phyloP scores from a whole-genome alignment of 2,329 filamentous ascomycete species.

The Piedraia hortae region DNA sequence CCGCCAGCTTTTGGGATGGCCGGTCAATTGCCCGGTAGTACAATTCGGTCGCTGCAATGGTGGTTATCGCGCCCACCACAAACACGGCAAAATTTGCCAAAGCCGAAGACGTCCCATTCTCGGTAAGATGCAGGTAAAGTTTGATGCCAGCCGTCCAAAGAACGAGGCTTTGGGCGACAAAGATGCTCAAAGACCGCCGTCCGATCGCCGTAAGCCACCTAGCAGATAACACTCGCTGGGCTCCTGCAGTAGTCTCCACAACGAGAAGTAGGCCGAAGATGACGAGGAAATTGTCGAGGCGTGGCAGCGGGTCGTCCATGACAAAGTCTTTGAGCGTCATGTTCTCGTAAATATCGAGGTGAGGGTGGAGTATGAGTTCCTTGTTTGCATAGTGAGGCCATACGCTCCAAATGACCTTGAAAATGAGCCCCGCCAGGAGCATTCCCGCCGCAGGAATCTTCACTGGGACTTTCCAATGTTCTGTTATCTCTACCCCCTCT shows the following conservation, averaged over 20 bases:
- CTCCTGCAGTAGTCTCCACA: conserved; percentile 4
- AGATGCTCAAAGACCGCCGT: conserved; percentile 10
- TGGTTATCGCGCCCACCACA: conserved; percentile 4
- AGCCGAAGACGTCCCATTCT: conserved; percentile 3
- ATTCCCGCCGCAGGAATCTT: conserved; percentile 3
- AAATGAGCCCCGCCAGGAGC: conserved; percentile 4
- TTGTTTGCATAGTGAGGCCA: conserved; percentile 7
- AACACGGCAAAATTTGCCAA: conserved; percentile 8
- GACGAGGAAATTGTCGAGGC: conserved; percentile 9
- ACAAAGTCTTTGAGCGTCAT: conserved; percentile 3
- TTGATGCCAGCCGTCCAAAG: conserved; percentile 10
- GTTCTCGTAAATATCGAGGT: conserved; percentile 6
- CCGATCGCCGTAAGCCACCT: conserved; percentile 7
- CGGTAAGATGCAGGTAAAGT: conserved; percentile 6
- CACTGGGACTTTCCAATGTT: conserved; percentile 5
- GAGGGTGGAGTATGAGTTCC: conserved; percentile 8
- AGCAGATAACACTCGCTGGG: conserved; percentile 6
- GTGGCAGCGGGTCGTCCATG: conserved; percentile 6
- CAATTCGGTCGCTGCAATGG: conserved; percentile 5
- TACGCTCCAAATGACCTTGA: conserved; percentile 8
- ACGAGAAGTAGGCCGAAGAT: conserved; percentile 7
- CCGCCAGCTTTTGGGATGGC: conserved; percentile 7
- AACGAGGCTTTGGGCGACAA: conserved; percentile 7
- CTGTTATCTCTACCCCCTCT: conserved; percentile 5
- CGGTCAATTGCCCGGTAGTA: conserved; percentile 7